Evolutionary conservation across 768 basidiomycete species (phyloP).

Genomic region (Udeniomyces megalosporus): DNA sequence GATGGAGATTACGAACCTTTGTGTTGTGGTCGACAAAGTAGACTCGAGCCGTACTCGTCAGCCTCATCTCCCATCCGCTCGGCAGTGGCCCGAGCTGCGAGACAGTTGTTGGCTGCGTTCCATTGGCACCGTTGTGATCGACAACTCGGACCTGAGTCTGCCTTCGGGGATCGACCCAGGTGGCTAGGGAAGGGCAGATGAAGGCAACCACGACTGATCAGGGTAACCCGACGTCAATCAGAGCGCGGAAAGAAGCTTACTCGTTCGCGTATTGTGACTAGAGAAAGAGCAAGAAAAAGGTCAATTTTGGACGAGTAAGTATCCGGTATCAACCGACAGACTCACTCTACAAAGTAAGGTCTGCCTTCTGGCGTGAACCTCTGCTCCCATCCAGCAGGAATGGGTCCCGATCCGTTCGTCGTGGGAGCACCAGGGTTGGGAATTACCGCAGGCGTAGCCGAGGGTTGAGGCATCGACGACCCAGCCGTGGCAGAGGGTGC

Average conservation of each 20-base stretch:
- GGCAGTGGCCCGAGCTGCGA: slow-evolving; percentile 92
- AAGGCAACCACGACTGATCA: neutral
- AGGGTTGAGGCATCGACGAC: slow-evolving; percentile 16
- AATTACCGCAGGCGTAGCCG: slow-evolving; percentile 10
- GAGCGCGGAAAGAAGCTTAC: neutral
- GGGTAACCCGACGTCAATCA: neutral
- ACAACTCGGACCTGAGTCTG: slow-evolving; percentile 94
- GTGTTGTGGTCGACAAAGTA: slow-evolving; percentile 99
- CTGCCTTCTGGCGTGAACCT: slow-evolving; percentile 95
- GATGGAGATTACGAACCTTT: slow-evolving; percentile 1
- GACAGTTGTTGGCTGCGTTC: slow-evolving; percentile 85
- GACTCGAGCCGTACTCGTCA: slow-evolving; percentile 91
- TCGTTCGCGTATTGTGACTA: slow-evolving; percentile 86
- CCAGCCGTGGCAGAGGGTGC: slow-evolving; percentile 31
- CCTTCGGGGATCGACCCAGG: slow-evolving; percentile 98
- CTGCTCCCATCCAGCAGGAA: slow-evolving; percentile 98
- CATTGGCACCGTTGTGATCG: slow-evolving; percentile 78
- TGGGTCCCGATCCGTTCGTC: slow-evolving; percentile 61
- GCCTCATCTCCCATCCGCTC: slow-evolving; percentile 99
- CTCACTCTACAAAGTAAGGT: slow-evolving; percentile 81
- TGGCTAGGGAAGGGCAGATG: slow-evolving; percentile 33
- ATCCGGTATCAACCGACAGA: neutral
- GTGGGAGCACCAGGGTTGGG: slow-evolving; percentile 32
- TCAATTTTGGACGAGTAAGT: neutral
- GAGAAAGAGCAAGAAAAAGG: neutral